Evolutionary conservation across 345 rosid genomes (phyloP), one percentile per base, ranked within the genome.

Genomic region (Citrus maxima): DNA sequence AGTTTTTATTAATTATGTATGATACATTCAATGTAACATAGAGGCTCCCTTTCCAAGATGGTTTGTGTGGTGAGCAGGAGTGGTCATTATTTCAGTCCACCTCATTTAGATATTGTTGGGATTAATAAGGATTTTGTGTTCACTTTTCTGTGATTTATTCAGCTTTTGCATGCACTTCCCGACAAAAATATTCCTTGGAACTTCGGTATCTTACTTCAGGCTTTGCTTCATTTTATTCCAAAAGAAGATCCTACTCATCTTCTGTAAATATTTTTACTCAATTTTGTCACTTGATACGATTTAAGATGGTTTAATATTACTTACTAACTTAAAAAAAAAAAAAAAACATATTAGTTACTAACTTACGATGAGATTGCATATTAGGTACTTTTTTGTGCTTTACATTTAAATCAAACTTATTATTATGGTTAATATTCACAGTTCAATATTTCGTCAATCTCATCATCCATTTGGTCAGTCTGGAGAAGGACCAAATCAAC

Each of bases 1-100:
- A 1, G 1, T 27, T 27, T 1, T 27, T 27, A 27, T 27, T 1
- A 27, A 27, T 27, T 27, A 1, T 27, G 1, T 27, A 27, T 27
- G 27, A 1, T 27, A 27, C 27, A 27, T 27, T n/a, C n/a, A n/a
- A n/a, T n/a, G n/a, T n/a, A n/a, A n/a, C n/a, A n/a, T n/a, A n/a
- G n/a, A n/a, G n/a, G n/a, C n/a, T n/a, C n/a, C n/a, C n/a, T n/a
- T n/a, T 67, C 32, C 38, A 67, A 80, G 27, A 70, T 46, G 19
- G 42, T 35, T 59, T 71, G 35, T 76, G 75, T 71, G 73, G 79
- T 72, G 42, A 65, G 38, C 79, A 74, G 64, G 79, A 58, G 14
- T 1, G 32, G 68, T 16, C 56, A 78, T 35, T 72, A 21, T 62
- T 72, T 28, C 68, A 73, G 37, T 69, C 80, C 79, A 68, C 74